These are phyloP conservation scores for Houttuynia cordata DNA, from an alignment of 164 flowering plant species.

Conservation along the genomic window DNA sequence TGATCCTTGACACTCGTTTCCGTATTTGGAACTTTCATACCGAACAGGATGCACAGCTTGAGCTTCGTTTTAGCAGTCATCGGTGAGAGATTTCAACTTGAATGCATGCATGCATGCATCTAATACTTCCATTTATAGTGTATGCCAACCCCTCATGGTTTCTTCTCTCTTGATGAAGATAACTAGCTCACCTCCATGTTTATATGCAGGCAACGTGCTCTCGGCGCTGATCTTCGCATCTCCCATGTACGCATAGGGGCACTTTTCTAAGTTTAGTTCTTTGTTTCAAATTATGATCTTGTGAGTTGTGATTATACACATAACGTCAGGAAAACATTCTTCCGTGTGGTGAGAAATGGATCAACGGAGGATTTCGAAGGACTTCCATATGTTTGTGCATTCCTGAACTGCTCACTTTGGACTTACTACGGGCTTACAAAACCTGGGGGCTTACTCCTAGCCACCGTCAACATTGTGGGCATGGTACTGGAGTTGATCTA, in stretches of 20 bases:
- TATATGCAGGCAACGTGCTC: conserved; percentile 1
- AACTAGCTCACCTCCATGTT: not conserved
- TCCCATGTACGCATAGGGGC: not conserved
- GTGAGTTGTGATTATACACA: no score
- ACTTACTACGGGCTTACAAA: conserved; percentile 65
- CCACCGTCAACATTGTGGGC: conserved; percentile 59
- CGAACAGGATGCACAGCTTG: not conserved
- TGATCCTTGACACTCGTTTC: no score
- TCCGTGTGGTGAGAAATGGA: conserved; percentile 44
- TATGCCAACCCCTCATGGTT: no score
- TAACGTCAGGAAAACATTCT: conserved; percentile 36
- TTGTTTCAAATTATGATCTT: not conserved
- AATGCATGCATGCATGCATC: not conserved
- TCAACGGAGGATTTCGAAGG: conserved; percentile 57
- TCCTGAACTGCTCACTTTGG: conserved; percentile 63
- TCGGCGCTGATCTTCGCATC: not conserved
- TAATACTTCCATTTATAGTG: no score
- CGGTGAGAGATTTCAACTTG: not conserved
- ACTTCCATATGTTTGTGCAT: conserved; percentile 46
- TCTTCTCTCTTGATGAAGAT: not conserved
- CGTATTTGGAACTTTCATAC: no score
- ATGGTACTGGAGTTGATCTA: conserved; percentile 39
- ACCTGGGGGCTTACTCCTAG: conserved; percentile 49
- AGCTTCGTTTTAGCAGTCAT: conserved; percentile 2
- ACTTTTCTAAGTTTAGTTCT: not conserved